Percentiles rank a stretch among this genome's conserved stretches.
These are phyloP conservation scores for Aspergillus japonicus DNA, from an alignment of 2,329 filamentous ascomycete genomes.

Conservation along the genomic window DNA sequence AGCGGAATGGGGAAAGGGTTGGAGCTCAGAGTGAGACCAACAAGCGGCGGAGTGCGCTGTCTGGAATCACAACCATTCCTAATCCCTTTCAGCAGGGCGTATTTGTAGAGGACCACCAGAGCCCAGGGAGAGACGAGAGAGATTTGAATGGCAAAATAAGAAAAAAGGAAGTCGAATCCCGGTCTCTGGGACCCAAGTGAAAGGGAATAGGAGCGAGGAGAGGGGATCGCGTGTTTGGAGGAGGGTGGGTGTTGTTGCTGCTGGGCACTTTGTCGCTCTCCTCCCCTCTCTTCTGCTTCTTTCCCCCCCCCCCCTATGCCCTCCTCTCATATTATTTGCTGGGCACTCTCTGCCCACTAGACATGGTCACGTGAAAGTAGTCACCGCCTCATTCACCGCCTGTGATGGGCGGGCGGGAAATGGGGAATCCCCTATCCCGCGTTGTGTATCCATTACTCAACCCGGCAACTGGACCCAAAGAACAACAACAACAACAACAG, in stretches of 20 bases:
- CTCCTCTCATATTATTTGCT: conserved; percentile 16
- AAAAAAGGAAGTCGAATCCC: background rate
- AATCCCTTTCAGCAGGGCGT: conserved; percentile 16
- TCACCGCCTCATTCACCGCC: conserved; percentile 22
- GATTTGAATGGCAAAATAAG: background rate
- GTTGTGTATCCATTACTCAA: background rate
- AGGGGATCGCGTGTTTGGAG: conserved; percentile 24
- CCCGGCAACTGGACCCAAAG: background rate
- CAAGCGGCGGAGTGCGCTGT: conserved; percentile 36
- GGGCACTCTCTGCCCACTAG: conserved; percentile 18
- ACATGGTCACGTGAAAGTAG: conserved; percentile 19
- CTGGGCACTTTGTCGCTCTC: conserved; percentile 30
- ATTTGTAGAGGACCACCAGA: conserved; percentile 5
- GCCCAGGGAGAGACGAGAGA: conserved; percentile 3
- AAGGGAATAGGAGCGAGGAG: conserved; percentile 8
- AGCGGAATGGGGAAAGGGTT: conserved; percentile 21
- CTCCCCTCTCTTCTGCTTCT: conserved; percentile 30
- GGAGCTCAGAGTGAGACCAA: conserved; percentile 34
- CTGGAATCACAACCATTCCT: conserved; percentile 33
- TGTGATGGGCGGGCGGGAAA: background rate
- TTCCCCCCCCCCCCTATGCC: conserved; percentile 21
- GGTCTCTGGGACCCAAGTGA: conserved; percentile 3
- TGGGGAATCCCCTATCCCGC: background rate
- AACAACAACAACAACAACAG: background rate
- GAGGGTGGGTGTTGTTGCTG: conserved; percentile 23